Conservation (phyloP, 2,329 filamentous ascomycete genomes). For the Paracorniculantispora psalliotae region DNA sequence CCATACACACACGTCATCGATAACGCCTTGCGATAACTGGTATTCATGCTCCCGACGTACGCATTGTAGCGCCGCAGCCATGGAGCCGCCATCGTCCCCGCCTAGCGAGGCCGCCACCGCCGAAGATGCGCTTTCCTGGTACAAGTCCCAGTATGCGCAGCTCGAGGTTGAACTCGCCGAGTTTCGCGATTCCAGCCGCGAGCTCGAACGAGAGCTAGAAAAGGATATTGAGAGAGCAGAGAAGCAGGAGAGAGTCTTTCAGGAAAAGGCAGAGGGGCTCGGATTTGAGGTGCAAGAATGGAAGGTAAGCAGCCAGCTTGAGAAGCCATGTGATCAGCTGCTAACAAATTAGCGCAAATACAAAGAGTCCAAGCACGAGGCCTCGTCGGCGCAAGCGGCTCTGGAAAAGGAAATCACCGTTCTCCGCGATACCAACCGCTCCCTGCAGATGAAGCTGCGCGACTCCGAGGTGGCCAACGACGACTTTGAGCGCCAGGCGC, state of each 20-base stretch:
- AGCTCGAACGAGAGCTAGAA: conserved; percentile 90
- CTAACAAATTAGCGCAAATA: conserved; percentile 69
- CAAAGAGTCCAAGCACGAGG: conserved; percentile 88
- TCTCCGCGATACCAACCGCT: conserved; percentile 77
- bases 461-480: conserved; percentile 98
- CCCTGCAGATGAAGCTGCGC: conserved; percentile 75
- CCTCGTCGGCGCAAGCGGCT: conserved; percentile 73
- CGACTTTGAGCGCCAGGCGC: conserved; percentile 93
- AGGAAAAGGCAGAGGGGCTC: conserved; percentile 80
- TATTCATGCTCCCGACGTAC: not conserved
- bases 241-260: conserved; percentile 79
- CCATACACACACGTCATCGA: not conserved
- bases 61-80: conserved; percentile 23
- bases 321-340: not conserved
- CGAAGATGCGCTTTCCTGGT: conserved; percentile 83
- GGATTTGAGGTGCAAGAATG: conserved; percentile 94
- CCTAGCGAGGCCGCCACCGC: conserved; percentile 48
- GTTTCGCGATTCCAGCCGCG: conserved; percentile 89
- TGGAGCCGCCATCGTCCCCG: conserved; percentile 61
- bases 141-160: conserved; percentile 93
- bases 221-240: conserved; percentile 94
- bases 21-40: not conserved
- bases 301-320: conserved; percentile 65
- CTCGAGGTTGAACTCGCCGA: conserved; percentile 87
- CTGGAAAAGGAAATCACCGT: conserved; percentile 95